phyloP scores from a whole-genome alignment of 352 stramenopile genomes.

The Phytophthora melonis region DNA sequence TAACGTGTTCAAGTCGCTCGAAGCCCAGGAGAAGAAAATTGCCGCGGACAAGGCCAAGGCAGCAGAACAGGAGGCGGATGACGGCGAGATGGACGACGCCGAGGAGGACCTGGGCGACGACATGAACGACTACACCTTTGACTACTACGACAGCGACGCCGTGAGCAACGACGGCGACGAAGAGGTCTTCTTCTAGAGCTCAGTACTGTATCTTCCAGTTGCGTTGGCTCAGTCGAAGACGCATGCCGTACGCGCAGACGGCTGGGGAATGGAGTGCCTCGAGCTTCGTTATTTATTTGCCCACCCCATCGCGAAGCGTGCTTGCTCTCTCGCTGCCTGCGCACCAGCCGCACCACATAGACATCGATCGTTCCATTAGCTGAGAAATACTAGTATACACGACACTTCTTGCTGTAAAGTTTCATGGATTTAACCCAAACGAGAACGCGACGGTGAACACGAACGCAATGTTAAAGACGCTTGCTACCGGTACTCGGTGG shows the following conservation, averaged over 20 bases:
- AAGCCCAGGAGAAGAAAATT: conserved; percentile 71
- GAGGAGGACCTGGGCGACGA: conserved; percentile 79
- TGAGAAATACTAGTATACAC: conserved; percentile 19
- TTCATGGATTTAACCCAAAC: conserved; percentile 6
- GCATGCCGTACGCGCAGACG: conserved; percentile 30
- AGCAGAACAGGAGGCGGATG: conserved; percentile 51
- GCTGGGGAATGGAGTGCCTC: conserved; percentile 32
- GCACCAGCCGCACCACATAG: conserved; percentile 27
- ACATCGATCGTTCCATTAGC: conserved; percentile 17
- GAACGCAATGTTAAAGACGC: conserved; percentile 22
- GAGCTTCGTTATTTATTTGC: conserved; percentile 45
- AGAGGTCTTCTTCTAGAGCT: conserved; percentile 77
- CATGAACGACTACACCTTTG: conserved; percentile 86
- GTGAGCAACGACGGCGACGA: conserved; percentile 76
- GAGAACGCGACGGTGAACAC: conserved; percentile 20
- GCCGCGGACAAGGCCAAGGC: conserved; percentile 58
- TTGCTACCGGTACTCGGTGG: not conserved
- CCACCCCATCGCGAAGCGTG: conserved; percentile 36
- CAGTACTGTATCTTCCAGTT: not conserved
- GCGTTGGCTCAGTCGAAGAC: conserved; percentile 17
- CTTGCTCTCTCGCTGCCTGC: conserved; percentile 19
- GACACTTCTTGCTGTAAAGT: conserved; percentile 12
- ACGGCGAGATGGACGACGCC: conserved; percentile 66
- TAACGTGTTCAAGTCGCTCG: conserved; percentile 73
- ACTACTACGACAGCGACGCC: conserved; percentile 82